Percentiles rank a stretch among this genome's conserved stretches.
Evolutionary conservation across 148 eudicot genomes (phyloP).

Genomic region (Vaccinium corymbosum): DNA sequence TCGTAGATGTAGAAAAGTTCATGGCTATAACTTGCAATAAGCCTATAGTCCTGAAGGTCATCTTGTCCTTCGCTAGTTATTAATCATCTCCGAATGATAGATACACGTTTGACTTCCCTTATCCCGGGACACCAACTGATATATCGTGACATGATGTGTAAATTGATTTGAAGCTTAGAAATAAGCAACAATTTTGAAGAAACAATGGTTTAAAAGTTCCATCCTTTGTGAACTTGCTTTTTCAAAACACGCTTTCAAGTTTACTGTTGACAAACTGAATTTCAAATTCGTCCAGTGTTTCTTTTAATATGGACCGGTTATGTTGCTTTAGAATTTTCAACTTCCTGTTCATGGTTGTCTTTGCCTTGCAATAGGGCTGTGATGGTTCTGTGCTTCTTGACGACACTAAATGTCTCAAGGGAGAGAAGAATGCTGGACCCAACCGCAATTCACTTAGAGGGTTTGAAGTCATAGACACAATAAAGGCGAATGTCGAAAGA

Average conservation of each 20-base stretch:
- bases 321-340: background rate
- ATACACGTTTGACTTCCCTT: background rate
- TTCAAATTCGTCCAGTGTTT: background rate
- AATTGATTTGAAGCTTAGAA: background rate
- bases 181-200: background rate
- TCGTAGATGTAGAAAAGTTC: background rate
- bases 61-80: background rate
- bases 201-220: background rate
- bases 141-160: background rate
- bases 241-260: background rate
- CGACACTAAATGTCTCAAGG: slow-evolving; percentile 33
- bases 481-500: slow-evolving; percentile 29
- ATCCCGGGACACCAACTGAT: background rate
- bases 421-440: slow-evolving; percentile 48
- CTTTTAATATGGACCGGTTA: background rate
- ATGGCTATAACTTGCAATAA: background rate
- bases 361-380: slow-evolving; percentile 38
- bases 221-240: background rate
- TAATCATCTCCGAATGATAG: background rate
- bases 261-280: background rate
- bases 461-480: slow-evolving; percentile 38
- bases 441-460: slow-evolving; percentile 46
- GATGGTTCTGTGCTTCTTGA: slow-evolving; percentile 58
- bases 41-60: background rate
- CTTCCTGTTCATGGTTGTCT: background rate